These are phyloP conservation scores for Ceratobasidium sp. DNA, from an alignment of 1,284 basidiomycete genomes.

Conservation along the genomic window DNA sequence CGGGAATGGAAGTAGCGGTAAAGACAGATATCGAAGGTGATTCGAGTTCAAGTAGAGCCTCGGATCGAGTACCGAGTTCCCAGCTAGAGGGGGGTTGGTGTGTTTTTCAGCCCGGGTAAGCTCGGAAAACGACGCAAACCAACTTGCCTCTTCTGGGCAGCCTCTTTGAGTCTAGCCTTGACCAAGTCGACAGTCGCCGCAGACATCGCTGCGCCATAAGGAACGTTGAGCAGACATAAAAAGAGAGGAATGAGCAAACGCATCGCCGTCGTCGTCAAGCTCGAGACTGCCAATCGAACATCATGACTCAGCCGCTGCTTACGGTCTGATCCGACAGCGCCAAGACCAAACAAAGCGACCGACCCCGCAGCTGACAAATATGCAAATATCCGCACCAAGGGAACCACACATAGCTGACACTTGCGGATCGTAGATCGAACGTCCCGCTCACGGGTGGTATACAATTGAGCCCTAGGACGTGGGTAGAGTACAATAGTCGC, in stretches of 20 bases:
- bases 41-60: conserved; percentile 76
- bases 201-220: conserved; percentile 20
- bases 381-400: no score
- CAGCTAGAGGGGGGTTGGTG: conserved; percentile 63
- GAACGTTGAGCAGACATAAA: conserved; percentile 15
- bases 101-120: background rate
- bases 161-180: conserved; percentile 32
- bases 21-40: conserved; percentile 73
- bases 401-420: no score
- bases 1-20: conserved; percentile 54
- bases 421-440: no score
- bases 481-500: no score
- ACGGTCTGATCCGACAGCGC: background rate
- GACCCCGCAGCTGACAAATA: no score
- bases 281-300: background rate
- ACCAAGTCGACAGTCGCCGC: conserved; percentile 36
- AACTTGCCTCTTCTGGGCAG: conserved; percentile 44
- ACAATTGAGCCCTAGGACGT: no score
- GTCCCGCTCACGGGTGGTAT: no score
- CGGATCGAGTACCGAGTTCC: conserved; percentile 82
- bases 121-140: background rate
- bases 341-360: background rate
- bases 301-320: conserved; percentile 9
- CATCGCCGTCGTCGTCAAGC: conserved; percentile 22
- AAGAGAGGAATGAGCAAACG: conserved; percentile 34